Percentiles rank a stretch among this genome's conserved stretches.
phyloP scores from a whole-genome alignment of 371 early-diverging fungal genomes.

The Mucor sp. region DNA sequence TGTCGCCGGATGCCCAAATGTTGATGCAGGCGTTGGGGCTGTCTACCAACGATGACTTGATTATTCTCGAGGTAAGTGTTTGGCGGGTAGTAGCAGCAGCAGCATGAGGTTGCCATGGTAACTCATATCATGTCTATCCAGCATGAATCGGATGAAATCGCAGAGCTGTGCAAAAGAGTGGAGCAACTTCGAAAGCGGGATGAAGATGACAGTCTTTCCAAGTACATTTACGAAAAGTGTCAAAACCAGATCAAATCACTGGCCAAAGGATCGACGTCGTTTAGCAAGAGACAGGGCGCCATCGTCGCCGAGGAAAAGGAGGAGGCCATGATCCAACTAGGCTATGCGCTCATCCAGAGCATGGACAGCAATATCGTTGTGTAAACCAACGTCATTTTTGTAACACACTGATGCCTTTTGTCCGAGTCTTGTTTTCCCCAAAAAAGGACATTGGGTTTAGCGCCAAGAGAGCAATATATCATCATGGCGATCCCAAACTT shows the following conservation, averaged over 20 bases:
- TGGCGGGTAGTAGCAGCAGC: too few relatives aligned
- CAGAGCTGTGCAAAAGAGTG: constrained; percentile 28
- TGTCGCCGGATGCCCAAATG: constrained; percentile 38
- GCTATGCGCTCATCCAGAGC: constrained; percentile 27
- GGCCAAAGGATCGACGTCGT: constrained; percentile 14
- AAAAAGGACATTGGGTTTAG: not conserved
- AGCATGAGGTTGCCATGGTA: not conserved
- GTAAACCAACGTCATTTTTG: not conserved
- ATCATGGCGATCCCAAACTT: constrained; percentile 10
- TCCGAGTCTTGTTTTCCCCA: not conserved
- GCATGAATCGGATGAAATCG: constrained; percentile 8
- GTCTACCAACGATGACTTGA: constrained; percentile 29
- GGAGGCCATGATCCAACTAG: constrained; percentile 37
- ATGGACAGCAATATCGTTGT: constrained; percentile 13
- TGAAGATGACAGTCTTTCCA: constrained; percentile 13
- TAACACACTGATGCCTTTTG: not conserved
- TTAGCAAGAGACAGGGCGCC: constrained; percentile 28
- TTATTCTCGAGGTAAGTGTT: constrained; percentile 6
- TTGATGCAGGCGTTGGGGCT: constrained; percentile 31
- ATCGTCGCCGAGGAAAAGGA: constrained; percentile 22
- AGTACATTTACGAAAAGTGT: constrained; percentile 29
- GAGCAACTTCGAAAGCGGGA: constrained; percentile 26
- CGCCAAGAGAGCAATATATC: not conserved
- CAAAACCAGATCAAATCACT: constrained; percentile 34
- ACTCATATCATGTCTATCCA: not conserved